Evolutionary conservation across 345 rosid genomes (phyloP).

Genomic region (Turnera subulata): DNA sequence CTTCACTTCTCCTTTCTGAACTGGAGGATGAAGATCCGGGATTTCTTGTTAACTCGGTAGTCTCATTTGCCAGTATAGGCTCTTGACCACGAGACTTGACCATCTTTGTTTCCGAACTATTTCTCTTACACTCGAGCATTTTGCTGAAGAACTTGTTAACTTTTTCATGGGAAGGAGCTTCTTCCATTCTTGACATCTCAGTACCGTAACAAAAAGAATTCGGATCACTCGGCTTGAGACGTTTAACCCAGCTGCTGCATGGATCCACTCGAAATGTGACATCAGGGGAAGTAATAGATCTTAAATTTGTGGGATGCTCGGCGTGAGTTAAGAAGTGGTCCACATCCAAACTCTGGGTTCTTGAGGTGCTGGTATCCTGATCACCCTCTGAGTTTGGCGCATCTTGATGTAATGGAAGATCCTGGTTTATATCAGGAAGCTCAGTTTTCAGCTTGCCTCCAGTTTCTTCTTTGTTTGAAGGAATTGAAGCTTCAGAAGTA

Average conservation of each 20-base stretch:
- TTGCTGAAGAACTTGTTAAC: slow-evolving; percentile 31
- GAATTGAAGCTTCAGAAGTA: slow-evolving; percentile 16
- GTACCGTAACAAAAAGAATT: slow-evolving; percentile 38
- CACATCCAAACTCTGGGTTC: slow-evolving; percentile 67
- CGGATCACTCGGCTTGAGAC: slow-evolving; percentile 47
- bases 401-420: slow-evolving; percentile 35
- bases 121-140: slow-evolving; percentile 25
- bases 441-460: slow-evolving; percentile 22
- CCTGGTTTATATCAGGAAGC: slow-evolving; percentile 48
- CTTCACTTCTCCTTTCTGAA: slow-evolving; percentile 26
- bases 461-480: slow-evolving; percentile 25
- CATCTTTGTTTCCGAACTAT: slow-evolving; percentile 28
- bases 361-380: slow-evolving; percentile 56
- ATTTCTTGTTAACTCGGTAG: slow-evolving; percentile 19
- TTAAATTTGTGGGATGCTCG: slow-evolving; percentile 33
- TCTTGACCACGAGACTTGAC: slow-evolving; percentile 28
- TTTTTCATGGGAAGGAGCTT: slow-evolving; percentile 38
- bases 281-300: slow-evolving; percentile 28
- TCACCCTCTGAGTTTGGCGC: slow-evolving; percentile 30
- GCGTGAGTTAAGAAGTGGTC: slow-evolving; percentile 39
- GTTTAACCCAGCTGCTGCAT: slow-evolving; percentile 74
- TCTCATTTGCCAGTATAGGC: slow-evolving; percentile 14
- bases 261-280: slow-evolving; percentile 35
- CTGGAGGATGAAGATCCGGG: slow-evolving; percentile 24
- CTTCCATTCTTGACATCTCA: slow-evolving; percentile 38